Conservation (phyloP, 73 alveolate genomes). For the Tetrahymena borealis region DNA sequence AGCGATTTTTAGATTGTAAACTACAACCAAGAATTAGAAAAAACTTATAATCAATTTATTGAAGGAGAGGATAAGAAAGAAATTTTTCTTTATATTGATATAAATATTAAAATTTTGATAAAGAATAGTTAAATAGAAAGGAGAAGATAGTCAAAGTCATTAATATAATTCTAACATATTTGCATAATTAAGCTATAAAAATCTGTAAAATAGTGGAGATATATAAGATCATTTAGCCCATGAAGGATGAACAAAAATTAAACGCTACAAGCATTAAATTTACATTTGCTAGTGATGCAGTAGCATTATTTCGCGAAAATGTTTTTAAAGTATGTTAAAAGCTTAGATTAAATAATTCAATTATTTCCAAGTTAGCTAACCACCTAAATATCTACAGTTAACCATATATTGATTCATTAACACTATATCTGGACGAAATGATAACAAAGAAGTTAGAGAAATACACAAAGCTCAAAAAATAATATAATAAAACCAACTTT, state of each 20-base stretch:
- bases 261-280: not conserved
- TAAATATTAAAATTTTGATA: too few species aligned
- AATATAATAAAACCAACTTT: not conserved
- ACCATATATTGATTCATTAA: not conserved
- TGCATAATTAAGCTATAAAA: too few species aligned
- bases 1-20: too few species aligned
- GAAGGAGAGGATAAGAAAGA: too few species aligned
- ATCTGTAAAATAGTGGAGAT: too few species aligned
- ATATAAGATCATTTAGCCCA: not conserved
- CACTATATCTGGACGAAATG: not conserved
- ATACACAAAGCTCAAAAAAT: not conserved
- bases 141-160: too few species aligned
- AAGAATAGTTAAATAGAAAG: too few species aligned
- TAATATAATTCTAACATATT: too few species aligned
- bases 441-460: not conserved
- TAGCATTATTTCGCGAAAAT: not conserved
- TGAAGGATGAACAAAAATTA: not conserved
- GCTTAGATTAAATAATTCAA: not conserved
- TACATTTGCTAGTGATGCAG: not conserved
- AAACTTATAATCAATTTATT: too few species aligned
- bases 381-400: not conserved
- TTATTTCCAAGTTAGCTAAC: not conserved
- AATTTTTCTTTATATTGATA: too few species aligned
- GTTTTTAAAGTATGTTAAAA: not conserved
- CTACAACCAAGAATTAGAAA: too few species aligned